phyloP scores from a whole-genome alignment of 768 basidiomycete genomes.

The Amyloporia xantha region DNA sequence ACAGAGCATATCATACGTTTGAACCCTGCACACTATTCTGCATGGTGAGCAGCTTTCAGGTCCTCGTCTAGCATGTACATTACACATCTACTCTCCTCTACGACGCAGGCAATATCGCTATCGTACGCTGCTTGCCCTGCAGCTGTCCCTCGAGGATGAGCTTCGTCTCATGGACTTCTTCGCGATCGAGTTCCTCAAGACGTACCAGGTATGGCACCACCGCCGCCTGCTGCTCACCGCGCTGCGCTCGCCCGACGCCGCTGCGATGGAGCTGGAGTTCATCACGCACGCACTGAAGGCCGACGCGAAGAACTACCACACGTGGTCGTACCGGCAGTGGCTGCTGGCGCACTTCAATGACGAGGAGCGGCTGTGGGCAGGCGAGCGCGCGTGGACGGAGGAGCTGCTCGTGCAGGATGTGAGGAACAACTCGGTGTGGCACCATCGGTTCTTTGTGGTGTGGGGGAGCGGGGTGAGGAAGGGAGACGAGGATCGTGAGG shows the following conservation, averaged over 20 bases:
- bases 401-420: constrained; percentile 66
- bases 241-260: constrained; percentile 28
- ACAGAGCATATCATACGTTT: constrained; percentile 84
- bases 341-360: constrained; percentile 78
- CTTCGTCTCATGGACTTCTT: constrained; percentile 83
- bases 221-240: constrained; percentile 66
- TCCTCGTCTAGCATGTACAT: neutral
- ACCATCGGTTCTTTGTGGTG: constrained; percentile 87
- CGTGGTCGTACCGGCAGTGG: constrained; percentile 98
- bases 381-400: constrained; percentile 73
- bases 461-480: constrained; percentile 58
- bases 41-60: constrained; percentile 57
- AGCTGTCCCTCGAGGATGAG: constrained; percentile 68
- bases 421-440: constrained; percentile 97
- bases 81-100: too few species aligned
- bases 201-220: constrained; percentile 98
- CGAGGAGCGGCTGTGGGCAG: constrained; percentile 54
- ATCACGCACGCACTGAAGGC: constrained; percentile 61
- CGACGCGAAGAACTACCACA: constrained; percentile 97
- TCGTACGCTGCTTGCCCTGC: constrained; percentile 67
- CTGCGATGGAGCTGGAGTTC: constrained; percentile 68
- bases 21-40: constrained; percentile 96
- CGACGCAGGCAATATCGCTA: constrained; percentile 86
- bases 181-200: constrained; percentile 80
- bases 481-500: constrained; percentile 56